Evolutionary conservation across 257 asterid genomes (phyloP).

Genomic region (Scutellaria baicalensis): DNA sequence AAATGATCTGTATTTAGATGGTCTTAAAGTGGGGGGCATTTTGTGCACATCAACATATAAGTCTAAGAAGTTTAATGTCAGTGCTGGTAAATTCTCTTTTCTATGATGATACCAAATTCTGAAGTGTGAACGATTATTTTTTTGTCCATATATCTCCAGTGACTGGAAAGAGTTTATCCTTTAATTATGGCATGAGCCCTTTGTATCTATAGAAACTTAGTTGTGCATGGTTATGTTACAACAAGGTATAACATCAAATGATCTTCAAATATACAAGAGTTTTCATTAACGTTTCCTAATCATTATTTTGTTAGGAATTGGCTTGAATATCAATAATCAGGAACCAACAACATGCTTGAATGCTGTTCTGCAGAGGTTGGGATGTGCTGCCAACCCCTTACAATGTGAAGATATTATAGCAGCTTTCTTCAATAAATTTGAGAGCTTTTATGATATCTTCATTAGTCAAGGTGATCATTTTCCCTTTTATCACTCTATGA

Average conservation of each 20-base stretch:
- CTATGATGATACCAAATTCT: constrained; percentile 8
- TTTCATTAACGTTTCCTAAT: constrained; percentile 1
- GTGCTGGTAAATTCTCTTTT: constrained; percentile 62
- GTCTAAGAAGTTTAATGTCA: constrained; percentile 76
- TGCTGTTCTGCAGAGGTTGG: constrained; percentile 45
- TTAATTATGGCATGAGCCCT: background rate
- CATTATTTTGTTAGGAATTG: constrained; percentile 51
- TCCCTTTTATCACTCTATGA: background rate
- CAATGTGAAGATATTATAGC: constrained; percentile 75
- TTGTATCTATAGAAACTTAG: constrained; percentile 3
- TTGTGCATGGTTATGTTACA: background rate
- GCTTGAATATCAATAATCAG: constrained; percentile 74
- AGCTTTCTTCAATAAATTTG: constrained; percentile 85
- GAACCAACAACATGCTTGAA: constrained; percentile 84
- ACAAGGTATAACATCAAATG: background rate
- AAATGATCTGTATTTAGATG: constrained; percentile 84
- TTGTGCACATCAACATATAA: constrained; percentile 90
- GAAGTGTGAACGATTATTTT: background rate
- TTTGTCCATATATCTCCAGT: background rate
- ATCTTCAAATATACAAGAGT: background rate
- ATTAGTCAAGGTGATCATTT: constrained; percentile 52
- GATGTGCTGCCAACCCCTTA: constrained; percentile 30
- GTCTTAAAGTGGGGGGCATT: constrained; percentile 86
- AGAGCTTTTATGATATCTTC: constrained; percentile 51
- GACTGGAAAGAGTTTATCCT: background rate